phyloP scores from a whole-genome alignment of 1,284 basidiomycete species.

The Tranzscheliella williamsii region DNA sequence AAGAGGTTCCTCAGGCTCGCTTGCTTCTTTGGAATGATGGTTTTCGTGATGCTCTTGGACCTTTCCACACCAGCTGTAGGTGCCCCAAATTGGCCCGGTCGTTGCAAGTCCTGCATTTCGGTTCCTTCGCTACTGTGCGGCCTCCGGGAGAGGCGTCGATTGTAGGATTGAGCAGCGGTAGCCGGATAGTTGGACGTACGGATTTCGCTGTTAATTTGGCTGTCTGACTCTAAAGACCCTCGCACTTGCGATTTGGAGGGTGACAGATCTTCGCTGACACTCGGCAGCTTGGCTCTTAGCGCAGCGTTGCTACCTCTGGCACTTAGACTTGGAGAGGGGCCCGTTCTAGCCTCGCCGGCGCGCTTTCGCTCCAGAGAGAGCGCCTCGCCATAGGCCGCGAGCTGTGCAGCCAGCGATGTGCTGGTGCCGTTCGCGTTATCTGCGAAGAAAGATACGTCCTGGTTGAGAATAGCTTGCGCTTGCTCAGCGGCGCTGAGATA shows the following conservation, averaged over 20 bases:
- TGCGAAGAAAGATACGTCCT: slow-evolving; percentile 14
- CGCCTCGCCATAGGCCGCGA: slow-evolving; percentile 48
- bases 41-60: neutral
- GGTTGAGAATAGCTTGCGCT: slow-evolving; percentile 41
- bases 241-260: slow-evolving; percentile 2
- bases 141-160: slow-evolving; percentile 18
- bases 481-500: slow-evolving; percentile 40
- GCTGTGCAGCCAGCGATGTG: slow-evolving; percentile 30
- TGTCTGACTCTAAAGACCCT: neutral
- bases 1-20: slow-evolving; percentile 1
- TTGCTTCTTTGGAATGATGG: neutral
- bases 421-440: slow-evolving; percentile 31
- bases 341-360: slow-evolving; percentile 24
- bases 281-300: slow-evolving; percentile 30
- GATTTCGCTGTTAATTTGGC: slow-evolving; percentile 1
- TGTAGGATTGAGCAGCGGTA: slow-evolving; percentile 32
- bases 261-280: slow-evolving; percentile 40
- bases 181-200: slow-evolving; percentile 15
- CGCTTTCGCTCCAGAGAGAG: slow-evolving; percentile 32
- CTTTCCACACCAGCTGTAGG: neutral
- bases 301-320: slow-evolving; percentile 33
- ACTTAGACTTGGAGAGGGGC: slow-evolving; percentile 31
- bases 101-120: slow-evolving; percentile 11
- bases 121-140: slow-evolving; percentile 38
- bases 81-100: slow-evolving; percentile 1